Base-by-base conservation (phyloP, 176 grass and related monocot species). In the Coix lacrymajobi region DNA sequence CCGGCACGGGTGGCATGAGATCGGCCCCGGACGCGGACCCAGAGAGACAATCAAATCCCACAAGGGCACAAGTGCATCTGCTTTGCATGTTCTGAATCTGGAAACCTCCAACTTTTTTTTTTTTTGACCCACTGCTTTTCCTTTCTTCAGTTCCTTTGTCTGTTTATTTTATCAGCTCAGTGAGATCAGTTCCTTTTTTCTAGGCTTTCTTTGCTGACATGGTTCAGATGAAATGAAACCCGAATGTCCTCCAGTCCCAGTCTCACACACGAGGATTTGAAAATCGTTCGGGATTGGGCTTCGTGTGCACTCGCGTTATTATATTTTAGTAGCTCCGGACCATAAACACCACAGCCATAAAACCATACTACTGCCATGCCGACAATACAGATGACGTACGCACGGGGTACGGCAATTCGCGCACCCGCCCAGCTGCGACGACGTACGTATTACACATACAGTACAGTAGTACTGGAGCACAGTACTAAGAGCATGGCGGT, bases 11-110 rank as follows among this genome's bases (percentile, higher is more conserved):
- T 28, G 37, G 52, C 52, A 51, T 4, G 43, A 33, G 61, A 79
- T 66, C 43, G 1, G 8, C 38, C 40, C 31, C 2, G 17, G n/a
- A 12, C 24, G 11, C 46, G 1, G 11, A 11, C 66, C 62, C 13
- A 33, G 44, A 48, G n/a, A n/a, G n/a, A n/a, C n/a, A n/a, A n/a
- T n/a, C 28, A 43, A 24, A 72, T 11, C 15, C n/a, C n/a, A n/a
- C n/a, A n/a, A n/a, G n/a, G n/a, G n/a, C 69, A 11, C 65, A 11
- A 2, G 6, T 54, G 71, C 29, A 67, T 60, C 81, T 62, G 79
- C 79, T 77, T 49, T 76, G 76, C 76, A 57, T 44, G 75, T 54
- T 80, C 68, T 66, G 81, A 84, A 88, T 84, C 86, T 73, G 40
- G 70, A 65, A 46, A 31, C 58, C 9, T 17, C 37, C 15, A n/a